Evolutionary conservation across 169 alveolate species (phyloP).

Genomic region (Plasmodium blacklocki): DNA sequence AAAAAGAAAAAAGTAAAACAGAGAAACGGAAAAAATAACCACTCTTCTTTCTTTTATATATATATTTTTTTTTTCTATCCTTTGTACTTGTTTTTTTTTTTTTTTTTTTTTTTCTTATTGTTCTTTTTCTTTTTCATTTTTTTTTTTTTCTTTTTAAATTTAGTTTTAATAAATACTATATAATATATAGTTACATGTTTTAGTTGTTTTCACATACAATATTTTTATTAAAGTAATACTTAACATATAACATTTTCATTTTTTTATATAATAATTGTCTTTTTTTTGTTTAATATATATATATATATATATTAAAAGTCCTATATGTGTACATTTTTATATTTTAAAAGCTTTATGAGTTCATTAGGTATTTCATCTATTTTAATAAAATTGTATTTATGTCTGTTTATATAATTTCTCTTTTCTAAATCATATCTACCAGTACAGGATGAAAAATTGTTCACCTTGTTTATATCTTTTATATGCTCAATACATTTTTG

Average conservation of each 20-base stretch:
- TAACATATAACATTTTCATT: too few relatives aligned
- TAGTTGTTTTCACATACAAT: too few relatives aligned
- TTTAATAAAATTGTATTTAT: not conserved
- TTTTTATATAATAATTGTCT: too few relatives aligned
- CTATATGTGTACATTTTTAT: conserved; percentile 11
- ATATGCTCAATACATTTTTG: not conserved
- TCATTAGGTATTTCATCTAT: conserved; percentile 51
- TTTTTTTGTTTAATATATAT: not conserved
- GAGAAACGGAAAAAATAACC: too few relatives aligned
- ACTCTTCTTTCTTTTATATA: too few relatives aligned
- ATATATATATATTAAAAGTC: conserved; percentile 1
- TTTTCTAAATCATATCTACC: not conserved
- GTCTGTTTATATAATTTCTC: not conserved
- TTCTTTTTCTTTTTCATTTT: too few relatives aligned
- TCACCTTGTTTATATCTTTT: not conserved
- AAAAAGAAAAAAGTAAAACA: too few relatives aligned
- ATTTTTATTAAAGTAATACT: too few relatives aligned
- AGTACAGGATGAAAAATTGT: not conserved
- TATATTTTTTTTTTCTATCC: too few relatives aligned
- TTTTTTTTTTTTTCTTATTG: not conserved
- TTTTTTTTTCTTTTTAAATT: too few relatives aligned
- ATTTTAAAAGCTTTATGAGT: conserved; percentile 34
- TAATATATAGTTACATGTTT: too few relatives aligned
- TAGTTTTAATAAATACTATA: too few relatives aligned
- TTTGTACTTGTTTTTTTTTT: conserved; percentile 1